Conservation (phyloP, 2,329 filamentous ascomycete species). For the Tolypocladium sp. region DNA sequence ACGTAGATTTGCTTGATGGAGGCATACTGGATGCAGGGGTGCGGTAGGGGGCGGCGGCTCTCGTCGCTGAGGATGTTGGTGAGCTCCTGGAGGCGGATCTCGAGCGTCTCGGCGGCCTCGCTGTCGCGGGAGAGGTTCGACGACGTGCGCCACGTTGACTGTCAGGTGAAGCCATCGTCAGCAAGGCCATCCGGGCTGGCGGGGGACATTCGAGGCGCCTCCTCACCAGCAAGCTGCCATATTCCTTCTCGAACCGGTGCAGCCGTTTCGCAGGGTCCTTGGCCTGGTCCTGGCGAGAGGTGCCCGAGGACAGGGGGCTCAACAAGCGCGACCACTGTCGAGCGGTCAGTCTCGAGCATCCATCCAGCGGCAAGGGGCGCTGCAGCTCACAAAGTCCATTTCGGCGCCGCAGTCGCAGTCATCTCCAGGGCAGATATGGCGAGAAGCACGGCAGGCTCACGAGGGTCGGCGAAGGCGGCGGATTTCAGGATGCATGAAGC, state of each 20-base stretch:
- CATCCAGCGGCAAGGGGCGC: neutral
- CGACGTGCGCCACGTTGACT: constrained; percentile 51
- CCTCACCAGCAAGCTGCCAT: constrained; percentile 50
- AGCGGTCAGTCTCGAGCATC: neutral
- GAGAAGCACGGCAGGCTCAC: neutral
- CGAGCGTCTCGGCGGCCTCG: constrained; percentile 53
- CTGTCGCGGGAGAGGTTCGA: constrained; percentile 51
- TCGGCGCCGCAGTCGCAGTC: constrained; percentile 24
- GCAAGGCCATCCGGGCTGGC: neutral
- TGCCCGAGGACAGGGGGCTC: constrained; percentile 49
- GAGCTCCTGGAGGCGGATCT: constrained; percentile 53
- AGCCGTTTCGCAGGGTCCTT: constrained; percentile 55
- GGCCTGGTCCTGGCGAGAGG: constrained; percentile 48
- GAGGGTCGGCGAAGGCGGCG: neutral
- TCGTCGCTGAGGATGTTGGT: constrained; percentile 78
- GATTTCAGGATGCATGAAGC: neutral
- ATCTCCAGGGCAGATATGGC: constrained; percentile 25
- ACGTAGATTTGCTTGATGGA: constrained; percentile 82
- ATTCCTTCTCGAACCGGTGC: constrained; percentile 59
- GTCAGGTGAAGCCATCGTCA: constrained; percentile 4
- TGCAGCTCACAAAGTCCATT: constrained; percentile 2
- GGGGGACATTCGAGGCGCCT: neutral
- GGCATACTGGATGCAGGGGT: constrained; percentile 84
- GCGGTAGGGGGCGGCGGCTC: constrained; percentile 76
- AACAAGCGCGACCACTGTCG: constrained; percentile 58